phyloP scores from a whole-genome alignment of 1,139 yeast species.

The Pichia cactophila region DNA sequence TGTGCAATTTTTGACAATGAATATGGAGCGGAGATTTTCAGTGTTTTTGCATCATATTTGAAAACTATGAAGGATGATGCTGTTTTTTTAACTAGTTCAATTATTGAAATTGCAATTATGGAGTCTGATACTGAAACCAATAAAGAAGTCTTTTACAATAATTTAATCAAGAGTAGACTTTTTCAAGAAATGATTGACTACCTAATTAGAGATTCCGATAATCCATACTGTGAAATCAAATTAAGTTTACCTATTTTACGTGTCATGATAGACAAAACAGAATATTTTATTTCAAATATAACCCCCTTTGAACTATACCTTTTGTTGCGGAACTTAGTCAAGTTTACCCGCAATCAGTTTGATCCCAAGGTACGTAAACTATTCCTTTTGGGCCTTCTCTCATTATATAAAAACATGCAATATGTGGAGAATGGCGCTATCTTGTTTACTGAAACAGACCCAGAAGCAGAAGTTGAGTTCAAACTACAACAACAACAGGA shows the following conservation, averaged over 20 bases:
- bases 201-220: conserved; percentile 42
- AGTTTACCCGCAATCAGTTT: conserved; percentile 17
- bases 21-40: conserved; percentile 37
- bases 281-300: neutral
- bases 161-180: conserved; percentile 40
- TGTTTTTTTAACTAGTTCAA: conserved; percentile 46
- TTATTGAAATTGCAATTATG: conserved; percentile 49
- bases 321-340: conserved; percentile 15
- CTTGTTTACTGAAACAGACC: neutral
- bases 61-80: conserved; percentile 66
- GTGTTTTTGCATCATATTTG: conserved; percentile 48
- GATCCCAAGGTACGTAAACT: conserved; percentile 27
- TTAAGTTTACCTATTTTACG: conserved; percentile 41
- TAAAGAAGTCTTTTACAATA: conserved; percentile 29
- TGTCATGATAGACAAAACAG: conserved; percentile 19
- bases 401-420: conserved; percentile 18
- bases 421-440: conserved; percentile 2
- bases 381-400: conserved; percentile 21
- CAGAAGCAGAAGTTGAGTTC: conserved; percentile 19
- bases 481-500: conserved; percentile 15
- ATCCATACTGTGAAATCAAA: conserved; percentile 48
- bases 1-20: conserved; percentile 40
- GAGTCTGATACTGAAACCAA: conserved; percentile 19
- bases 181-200: conserved; percentile 40
- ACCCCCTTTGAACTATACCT: conserved; percentile 7